phyloP scores from a whole-genome alignment of 192 early-diverging fungal genomes.

The Funneliformis geosporum region DNA sequence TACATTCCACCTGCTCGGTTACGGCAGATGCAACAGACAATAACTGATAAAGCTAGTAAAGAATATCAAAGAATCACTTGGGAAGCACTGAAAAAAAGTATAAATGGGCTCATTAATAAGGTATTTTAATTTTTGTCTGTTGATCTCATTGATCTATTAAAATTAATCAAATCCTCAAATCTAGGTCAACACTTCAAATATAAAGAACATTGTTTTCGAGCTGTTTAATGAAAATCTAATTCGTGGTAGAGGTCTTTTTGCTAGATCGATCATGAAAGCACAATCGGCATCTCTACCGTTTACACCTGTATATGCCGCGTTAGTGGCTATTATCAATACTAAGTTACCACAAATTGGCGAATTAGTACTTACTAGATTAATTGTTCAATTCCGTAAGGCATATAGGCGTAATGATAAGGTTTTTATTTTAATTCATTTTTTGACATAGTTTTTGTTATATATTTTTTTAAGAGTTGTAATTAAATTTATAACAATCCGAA shows the following conservation, averaged over 20 bases:
- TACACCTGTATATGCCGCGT: constrained; percentile 88
- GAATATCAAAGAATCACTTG: constrained; percentile 89
- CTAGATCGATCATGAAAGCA: constrained; percentile 84
- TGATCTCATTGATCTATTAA: neutral
- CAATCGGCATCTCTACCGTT: constrained; percentile 85
- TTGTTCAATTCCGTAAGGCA: constrained; percentile 87
- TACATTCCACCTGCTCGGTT: constrained; percentile 86
- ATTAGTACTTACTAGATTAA: constrained; percentile 78
- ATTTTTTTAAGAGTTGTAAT: neutral
- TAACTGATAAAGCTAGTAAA: constrained; percentile 66
- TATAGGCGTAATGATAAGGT: constrained; percentile 92
- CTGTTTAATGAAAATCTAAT: constrained; percentile 89
- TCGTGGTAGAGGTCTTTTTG: constrained; percentile 88
- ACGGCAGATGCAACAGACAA: constrained; percentile 69
- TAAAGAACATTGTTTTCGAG: constrained; percentile 87
- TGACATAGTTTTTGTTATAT: too few species aligned
- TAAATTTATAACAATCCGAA: neutral
- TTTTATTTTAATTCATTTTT: neutral
- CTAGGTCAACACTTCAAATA: constrained; percentile 84
- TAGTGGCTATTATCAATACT: constrained; percentile 89
- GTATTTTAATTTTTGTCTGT: constrained; percentile 25
- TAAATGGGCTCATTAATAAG: constrained; percentile 96
- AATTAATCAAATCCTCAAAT: neutral
- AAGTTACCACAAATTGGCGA: constrained; percentile 92
- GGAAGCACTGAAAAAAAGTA: constrained; percentile 91